Evolutionary conservation across 495 filamentous ascomycete genomes (phyloP), one percentile per base, ranked within the genome.

Genomic region (Ascodesmis nigricans): DNA sequence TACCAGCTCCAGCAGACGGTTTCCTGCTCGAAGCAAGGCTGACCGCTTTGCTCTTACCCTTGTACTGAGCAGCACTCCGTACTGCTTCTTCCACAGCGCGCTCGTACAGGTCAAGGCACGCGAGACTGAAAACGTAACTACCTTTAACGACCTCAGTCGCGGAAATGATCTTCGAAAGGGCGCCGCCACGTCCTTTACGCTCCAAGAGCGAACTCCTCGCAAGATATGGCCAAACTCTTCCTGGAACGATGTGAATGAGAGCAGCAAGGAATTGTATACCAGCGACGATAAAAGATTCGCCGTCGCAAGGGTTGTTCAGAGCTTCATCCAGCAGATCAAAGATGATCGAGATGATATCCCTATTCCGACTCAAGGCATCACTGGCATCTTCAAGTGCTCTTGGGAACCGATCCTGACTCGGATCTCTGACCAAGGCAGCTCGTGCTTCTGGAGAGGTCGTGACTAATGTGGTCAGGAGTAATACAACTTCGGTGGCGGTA

Each of bases 161-260:
- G 4, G 70, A 74, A 7, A 90, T 61, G 41, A 93, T 69, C 20
- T 66, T 66, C 16, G 71, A 62, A 39, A 95, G 63, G 29, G 71
- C 64, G 8, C 81, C 75, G 8, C 74, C 74, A 42, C 69, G 68
- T 2, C 75, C 67, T 47, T 76, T 67, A 18, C 65, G 62, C 22
- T 73, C 75, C 29, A 93, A 62, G 16, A 97, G 62, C 26, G 63
- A 63, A 50, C 76, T 90, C 31, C 78, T 64, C 3, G 74, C 65
- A 47, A 97, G 67, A 47, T 83, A 79, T 3, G 81, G 76, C 84
- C 84, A 97, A 1, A 91, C 70, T 38, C 83, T 60, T 28, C 69
- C 71, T 3, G 84, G 83, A 17, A 73, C 58, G n/a, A 90, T 56
- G 4, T 62, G 57, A 3, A 80, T 50, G 6, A 87, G 55, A 13